Base-by-base conservation (phyloP, 2,329 filamentous ascomycete species). In the Tolypocladium capitatum region DNA sequence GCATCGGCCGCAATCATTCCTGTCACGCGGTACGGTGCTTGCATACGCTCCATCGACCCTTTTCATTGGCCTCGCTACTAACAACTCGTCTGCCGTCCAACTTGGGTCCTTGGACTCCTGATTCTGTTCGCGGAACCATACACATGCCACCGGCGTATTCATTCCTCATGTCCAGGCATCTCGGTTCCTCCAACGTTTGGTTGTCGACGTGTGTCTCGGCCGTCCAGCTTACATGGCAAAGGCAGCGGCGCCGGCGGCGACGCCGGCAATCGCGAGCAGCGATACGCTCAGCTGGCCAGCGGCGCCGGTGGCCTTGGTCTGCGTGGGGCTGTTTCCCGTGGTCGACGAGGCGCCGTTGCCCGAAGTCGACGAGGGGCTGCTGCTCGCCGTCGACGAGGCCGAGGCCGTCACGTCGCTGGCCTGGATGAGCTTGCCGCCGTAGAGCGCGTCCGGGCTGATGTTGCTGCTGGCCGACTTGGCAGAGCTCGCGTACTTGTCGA, bases 401-500 rank as follows among this genome's bases (percentile, higher is more conserved):
- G 33, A 7, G 3, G 33, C 10, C 30, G 27, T 20, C 16, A 6
- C n/a, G 6, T 9, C 40, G 24, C 28, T 35, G n/a, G 7, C 16
- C 18, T 41, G 27, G 27, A 48, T 32, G 24, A 52, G 38, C n/a
- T 18, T 49, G 34, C 56, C 56, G 3, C 55, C 54, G 27, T 50
- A 54, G 1, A 18, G 28, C 1, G 40, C 36, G 9, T 34, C 31
- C 5, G 56, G 56, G 44, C 47, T 49, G 32, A 30, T 38, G 41
- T 42, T 53, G 10, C 47, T 47, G 28, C 21, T 31, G 13, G 51
- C 46, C 8, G 43, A 46, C 38, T 36, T 49, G 8, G 52, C 51
- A 3, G 45, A 30, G 24, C 27, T 48, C 46, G 48, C 52, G 49
- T 51, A 58, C 21, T 46, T 44, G 14, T 50, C 48, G 20, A 58